Base-by-base conservation (phyloP, 225 moss, liverwort and hornwort species). In the Rhytidiadelphus loreus region DNA sequence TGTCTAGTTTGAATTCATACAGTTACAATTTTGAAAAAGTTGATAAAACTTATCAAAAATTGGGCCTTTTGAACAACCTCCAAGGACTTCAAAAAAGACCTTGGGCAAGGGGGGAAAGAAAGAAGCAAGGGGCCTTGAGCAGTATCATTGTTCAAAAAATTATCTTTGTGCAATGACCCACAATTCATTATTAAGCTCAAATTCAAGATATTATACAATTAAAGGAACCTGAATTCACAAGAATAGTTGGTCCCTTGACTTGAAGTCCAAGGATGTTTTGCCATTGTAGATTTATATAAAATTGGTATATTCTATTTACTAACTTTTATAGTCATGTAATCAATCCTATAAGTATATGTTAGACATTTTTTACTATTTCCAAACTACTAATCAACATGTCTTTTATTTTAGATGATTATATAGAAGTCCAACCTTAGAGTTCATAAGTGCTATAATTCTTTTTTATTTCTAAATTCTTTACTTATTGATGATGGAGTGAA, bases 51-150 rank as follows among this genome's bases (percentile, higher is more conserved):
- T 41, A 25, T 70, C 43, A 25, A 26, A 39, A 72, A 0, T 44
- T 26, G 4, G 15, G 0, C 21, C 7, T n/a, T 66, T 71, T 26
- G 26, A 71, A 26, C 8, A 9, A 70, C 5, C 6, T 26, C 3
- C 3, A 71, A 24, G 5, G 14, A 13, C 2, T 8, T 26, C 5
- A 43, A 9, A 72, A 71, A 16, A 28, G 13, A 4, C 16, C 16
- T 28, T 72, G 6, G 16, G 3, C 16, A 16, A 26, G 29, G 4
- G 14, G 29, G 0, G 4, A n/a, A 12, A 11, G 2, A 21, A 2
- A 1, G 3, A 48, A 0, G 28, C 30, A 74, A 48, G 12, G 74
- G 74, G 18, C 11, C 18, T 32, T 30, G 0, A 30, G 11, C 4
- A 19, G 1, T 48, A 48, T 30, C 1, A 32, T 0, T 19, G 2